Base-by-base conservation (phyloP, 345 rosid genomes). In the Carallia brachiata region DNA sequence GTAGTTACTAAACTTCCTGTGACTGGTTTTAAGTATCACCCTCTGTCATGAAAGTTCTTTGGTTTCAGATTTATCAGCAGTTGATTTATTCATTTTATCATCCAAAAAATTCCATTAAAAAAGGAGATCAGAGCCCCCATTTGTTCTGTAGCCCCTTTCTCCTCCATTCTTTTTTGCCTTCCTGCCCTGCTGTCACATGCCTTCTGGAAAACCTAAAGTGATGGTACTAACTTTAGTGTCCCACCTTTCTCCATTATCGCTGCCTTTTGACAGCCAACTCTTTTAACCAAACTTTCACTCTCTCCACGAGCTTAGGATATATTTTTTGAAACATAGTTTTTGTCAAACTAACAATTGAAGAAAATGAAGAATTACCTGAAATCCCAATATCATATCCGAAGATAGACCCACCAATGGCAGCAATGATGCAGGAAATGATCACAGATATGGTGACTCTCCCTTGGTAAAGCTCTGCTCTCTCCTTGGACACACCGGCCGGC, bases 321-420 rank as follows among this genome's bases (percentile, higher is more conserved):
- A 68, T 59, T 68, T 23, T 58, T 64, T 31, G n/a, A 53, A 60
- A 39, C 56, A 61, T 17, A 61, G 54, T 23, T 36, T 23, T 36
- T 27, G 39, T 32, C 68, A 31, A 63, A 64, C 52, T 2, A 54
- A 15, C 9, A 44, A 54, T 40, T 6, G 3, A 37, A 7, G 27
- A 70, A 28, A 62, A 54, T 3, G 16, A 56, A 63, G 17, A 2
- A 28, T 32, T 60, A 89, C 98, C 97, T 81, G 98, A 91, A 73
- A 94, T 79, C 72, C 97, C 97, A 72, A 90, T 84, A 76, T 94
- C 98, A 78, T 94, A 94, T 37, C 97, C 97, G 48, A 94, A 94
- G 70, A 94, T 77, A 27, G 95, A 80, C 63, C 98, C 97, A 36
- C 98, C 97, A 79, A 85, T 74, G 31, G 96, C 96, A 31, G 96